Percentiles rank a stretch among this genome's conserved stretches.
These are phyloP conservation scores for Phytopythium chamaehyphon DNA, from an alignment of 352 stramenopile genomes.

Conservation along the genomic window DNA sequence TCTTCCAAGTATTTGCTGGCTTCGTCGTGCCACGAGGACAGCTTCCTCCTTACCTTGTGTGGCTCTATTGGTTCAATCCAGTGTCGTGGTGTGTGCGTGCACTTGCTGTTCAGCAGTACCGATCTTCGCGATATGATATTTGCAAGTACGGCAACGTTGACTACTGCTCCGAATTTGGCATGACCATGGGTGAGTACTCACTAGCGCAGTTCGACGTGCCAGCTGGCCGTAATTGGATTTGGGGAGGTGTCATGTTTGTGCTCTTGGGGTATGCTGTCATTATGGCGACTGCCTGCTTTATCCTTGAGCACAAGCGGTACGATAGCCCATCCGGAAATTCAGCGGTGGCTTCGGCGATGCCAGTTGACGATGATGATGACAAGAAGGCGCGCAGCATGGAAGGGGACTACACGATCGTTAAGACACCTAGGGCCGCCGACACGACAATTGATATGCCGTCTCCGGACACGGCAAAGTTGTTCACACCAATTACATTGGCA, in stretches of 20 bases:
- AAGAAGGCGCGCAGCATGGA: not conserved
- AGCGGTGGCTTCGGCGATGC: too few relatives aligned
- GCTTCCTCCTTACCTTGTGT: conserved; percentile 44
- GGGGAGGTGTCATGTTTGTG: too few relatives aligned
- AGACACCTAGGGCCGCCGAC: too few relatives aligned
- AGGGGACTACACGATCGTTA: too few relatives aligned
- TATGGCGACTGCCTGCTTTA: not conserved
- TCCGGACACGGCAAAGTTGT: conserved; percentile 13
- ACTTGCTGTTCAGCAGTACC: too few relatives aligned
- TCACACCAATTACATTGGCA: conserved; percentile 25
- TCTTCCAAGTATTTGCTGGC: conserved; percentile 46
- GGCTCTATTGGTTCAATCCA: conserved; percentile 35
- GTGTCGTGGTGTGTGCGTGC: too few relatives aligned
- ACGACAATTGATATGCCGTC: not conserved
- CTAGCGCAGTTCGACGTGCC: conserved; percentile 2
- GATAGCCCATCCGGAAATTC: not conserved
- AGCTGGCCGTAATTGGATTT: too few relatives aligned
- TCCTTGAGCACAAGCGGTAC: conserved; percentile 6
- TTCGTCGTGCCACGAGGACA: conserved; percentile 32
- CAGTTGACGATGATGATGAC: too few relatives aligned
- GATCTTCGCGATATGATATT: too few relatives aligned
- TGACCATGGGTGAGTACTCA: not conserved
- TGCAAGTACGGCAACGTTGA: too few relatives aligned
- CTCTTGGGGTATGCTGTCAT: too few relatives aligned
- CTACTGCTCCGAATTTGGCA: too few relatives aligned